Base-by-base conservation (phyloP, 2,329 filamentous ascomycete genomes). In the Claviceps maximensis region DNA sequence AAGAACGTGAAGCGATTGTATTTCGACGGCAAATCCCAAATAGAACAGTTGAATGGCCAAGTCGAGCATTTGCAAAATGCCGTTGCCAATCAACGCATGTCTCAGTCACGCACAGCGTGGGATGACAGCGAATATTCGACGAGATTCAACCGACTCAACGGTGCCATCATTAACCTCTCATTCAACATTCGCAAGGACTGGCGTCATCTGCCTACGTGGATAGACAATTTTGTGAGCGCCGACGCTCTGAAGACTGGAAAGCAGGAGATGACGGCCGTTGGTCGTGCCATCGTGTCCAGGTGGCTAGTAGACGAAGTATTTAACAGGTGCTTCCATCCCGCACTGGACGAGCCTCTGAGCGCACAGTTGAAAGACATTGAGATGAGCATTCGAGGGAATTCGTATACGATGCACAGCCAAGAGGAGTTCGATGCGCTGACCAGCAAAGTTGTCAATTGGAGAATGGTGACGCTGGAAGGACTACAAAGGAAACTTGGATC, bases 1-100 rank as follows among this genome's bases (percentile, higher is more conserved):
- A 94, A 94, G 67, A 95, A 96, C 65, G 91, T 98, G 54, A 98
- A 98, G 74, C 84, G 89, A 53, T 87, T 96, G 62, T 98, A 96
- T 67, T 97, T 97, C 67, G 93, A 97, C 58, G 89, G 91, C 64
- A 93, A 95, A 65, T 78, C 83, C 17, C 90, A 96, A 69, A 91
- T 97, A 52, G 90, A 96, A 63, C 82, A 86, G 62, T 85, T 95
- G 61, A 86, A 84, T 59, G 78, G 83, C 19, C 90, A 96, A 68
- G 87, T 97, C 25, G 91, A 96, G 67, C 86, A 93, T 62, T 77
- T 98, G 19, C 93, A 98, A 67, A 97, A 98, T 67, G 93, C 89
- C n/a, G 80, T 98, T 51, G 93, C 93, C 54, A 93, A 95, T 68
- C 93, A 97, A 69, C 85, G 91, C 54, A 84, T 98, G 67, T 93